Percentiles rank a stretch among this genome's conserved stretches.
Conservation (phyloP, 2,329 filamentous ascomycete species). For the Herpotrichia juniperi region DNA sequence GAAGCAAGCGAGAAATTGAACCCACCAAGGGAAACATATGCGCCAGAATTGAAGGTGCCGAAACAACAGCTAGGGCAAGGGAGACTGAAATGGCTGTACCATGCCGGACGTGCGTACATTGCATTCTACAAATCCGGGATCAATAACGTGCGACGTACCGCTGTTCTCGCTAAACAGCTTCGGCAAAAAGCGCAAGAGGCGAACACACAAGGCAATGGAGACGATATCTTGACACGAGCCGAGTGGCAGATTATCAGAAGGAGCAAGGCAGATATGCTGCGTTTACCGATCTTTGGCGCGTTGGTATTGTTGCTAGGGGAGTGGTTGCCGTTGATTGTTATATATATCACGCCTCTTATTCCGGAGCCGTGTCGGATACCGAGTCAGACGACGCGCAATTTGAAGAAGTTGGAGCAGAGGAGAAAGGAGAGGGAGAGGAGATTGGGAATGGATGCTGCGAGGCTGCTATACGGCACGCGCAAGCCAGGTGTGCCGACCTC, state of each 20-base stretch:
- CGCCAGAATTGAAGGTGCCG: constrained; percentile 71
- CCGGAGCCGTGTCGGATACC: constrained; percentile 86
- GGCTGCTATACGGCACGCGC: constrained; percentile 20
- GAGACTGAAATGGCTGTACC: constrained; percentile 61
- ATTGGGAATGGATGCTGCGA: constrained; percentile 21
- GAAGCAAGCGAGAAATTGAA: constrained; percentile 58
- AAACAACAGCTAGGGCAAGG: constrained; percentile 54
- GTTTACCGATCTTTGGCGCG: constrained; percentile 78
- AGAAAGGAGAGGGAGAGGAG: constrained; percentile 23
- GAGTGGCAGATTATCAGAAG: constrained; percentile 74
- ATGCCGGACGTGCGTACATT: constrained; percentile 75
- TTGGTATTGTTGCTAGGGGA: constrained; percentile 82
- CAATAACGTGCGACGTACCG: constrained; percentile 74
- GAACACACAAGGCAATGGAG: neutral
- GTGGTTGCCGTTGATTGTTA: constrained; percentile 80
- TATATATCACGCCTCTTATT: constrained; percentile 73
- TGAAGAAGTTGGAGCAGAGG: constrained; percentile 56
- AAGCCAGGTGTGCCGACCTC: neutral
- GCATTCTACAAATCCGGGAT: constrained; percentile 88
- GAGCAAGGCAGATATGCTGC: constrained; percentile 73
- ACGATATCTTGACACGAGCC: constrained; percentile 60
- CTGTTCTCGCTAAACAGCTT: constrained; percentile 51
- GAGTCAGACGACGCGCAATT: constrained; percentile 68
- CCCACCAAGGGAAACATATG: constrained; percentile 74
- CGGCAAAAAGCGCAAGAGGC: constrained; percentile 43